Evolutionary conservation across 257 asterid species (phyloP).

Genomic region (Ocimum tenuiflorum): DNA sequence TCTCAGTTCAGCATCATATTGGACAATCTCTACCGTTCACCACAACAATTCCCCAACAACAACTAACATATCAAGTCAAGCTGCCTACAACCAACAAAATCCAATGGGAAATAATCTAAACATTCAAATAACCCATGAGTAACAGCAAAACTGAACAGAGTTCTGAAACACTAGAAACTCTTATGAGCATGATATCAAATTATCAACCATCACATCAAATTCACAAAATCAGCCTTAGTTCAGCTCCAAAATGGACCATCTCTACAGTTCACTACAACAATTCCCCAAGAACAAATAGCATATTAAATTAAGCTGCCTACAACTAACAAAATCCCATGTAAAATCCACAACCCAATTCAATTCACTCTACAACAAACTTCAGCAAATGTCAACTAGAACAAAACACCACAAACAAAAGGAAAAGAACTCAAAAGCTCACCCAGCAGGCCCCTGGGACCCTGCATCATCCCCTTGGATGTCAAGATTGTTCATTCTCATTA

Average conservation of each 20-base stretch:
- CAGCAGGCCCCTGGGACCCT: conserved; percentile 70
- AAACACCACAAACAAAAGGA: not conserved
- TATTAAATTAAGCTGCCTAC: not conserved
- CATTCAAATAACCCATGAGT: not conserved
- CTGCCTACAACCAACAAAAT: not conserved
- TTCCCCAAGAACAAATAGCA: not conserved
- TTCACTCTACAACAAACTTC: no score
- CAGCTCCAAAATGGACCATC: not conserved
- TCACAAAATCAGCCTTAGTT: not conserved
- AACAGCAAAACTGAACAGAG: not conserved
- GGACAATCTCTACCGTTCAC: not conserved
- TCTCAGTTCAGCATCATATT: not conserved
- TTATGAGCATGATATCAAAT: not conserved
- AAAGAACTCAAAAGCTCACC: conserved; percentile 52
- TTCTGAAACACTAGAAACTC: not conserved
- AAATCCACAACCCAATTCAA: no score
- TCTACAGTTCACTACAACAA: not conserved
- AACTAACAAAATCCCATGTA: no score
- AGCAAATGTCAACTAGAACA: no score
- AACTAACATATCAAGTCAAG: not conserved
- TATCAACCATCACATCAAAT: not conserved
- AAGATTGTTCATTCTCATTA: conserved; percentile 52
- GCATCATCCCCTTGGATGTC: conserved; percentile 90
- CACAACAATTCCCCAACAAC: not conserved
- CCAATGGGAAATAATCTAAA: not conserved